Evolutionary conservation across 768 basidiomycete genomes (phyloP).

Genomic region (Gyrodon lividus): DNA sequence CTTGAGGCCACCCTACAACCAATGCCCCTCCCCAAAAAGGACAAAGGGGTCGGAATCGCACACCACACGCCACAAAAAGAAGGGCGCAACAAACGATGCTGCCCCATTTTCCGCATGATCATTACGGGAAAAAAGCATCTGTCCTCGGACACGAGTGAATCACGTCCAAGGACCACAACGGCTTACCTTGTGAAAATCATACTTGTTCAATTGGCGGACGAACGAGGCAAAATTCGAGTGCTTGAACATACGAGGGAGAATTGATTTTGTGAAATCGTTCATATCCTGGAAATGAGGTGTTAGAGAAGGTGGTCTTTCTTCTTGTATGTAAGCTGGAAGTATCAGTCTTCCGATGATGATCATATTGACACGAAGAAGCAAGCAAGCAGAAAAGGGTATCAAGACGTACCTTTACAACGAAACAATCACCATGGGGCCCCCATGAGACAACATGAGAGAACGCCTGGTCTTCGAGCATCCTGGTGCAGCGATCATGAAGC

Average conservation of each 20-base stretch:
- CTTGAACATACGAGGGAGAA: slow-evolving; percentile 91
- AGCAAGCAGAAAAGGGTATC: background rate
- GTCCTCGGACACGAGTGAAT: background rate
- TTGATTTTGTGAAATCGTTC: slow-evolving; percentile 92
- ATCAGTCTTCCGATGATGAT: slow-evolving; percentile 1
- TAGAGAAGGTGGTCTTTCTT: slow-evolving; percentile 1
- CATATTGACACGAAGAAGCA: background rate
- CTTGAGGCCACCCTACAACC: slow-evolving; percentile 8
- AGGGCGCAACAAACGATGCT: slow-evolving; percentile 14
- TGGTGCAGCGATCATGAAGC: slow-evolving; percentile 29
- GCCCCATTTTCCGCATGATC: slow-evolving; percentile 11
- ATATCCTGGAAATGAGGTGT: slow-evolving; percentile 57
- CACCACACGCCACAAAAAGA: slow-evolving; percentile 10
- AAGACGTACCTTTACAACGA: slow-evolving; percentile 73
- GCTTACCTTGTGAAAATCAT: slow-evolving; percentile 89
- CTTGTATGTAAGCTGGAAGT: background rate
- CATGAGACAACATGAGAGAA: slow-evolving; percentile 77
- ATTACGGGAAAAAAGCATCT: too few relatives aligned
- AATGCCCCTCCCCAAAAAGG: background rate
- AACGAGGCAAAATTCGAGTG: slow-evolving; percentile 93
- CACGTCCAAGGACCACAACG: background rate
- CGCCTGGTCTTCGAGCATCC: slow-evolving; percentile 84
- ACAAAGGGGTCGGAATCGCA: slow-evolving; percentile 10
- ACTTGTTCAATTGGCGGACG: slow-evolving; percentile 92
- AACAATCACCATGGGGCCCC: slow-evolving; percentile 83